Evolutionary conservation across 1,284 basidiomycete genomes (phyloP).

Genomic region (Nidula niveotomentosa): DNA sequence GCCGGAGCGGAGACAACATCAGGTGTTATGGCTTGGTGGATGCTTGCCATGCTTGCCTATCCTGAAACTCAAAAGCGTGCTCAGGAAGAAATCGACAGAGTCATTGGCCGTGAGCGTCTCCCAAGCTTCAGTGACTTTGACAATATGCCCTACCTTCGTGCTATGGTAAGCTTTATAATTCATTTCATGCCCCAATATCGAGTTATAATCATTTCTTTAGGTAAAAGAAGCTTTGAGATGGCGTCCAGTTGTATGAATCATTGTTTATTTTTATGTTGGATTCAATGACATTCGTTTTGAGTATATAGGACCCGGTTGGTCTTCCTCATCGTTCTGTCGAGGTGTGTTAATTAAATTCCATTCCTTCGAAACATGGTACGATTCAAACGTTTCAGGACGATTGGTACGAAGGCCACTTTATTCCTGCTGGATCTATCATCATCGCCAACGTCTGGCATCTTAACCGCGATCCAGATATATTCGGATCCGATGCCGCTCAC

Average conservation of each 20-base stretch:
- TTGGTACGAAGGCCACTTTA: not conserved
- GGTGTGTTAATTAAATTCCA: not conserved
- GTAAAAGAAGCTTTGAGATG: too few species aligned
- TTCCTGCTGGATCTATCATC: not conserved
- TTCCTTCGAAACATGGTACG: not conserved
- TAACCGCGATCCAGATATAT: not conserved
- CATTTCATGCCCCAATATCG: too few species aligned
- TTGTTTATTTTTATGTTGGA: too few species aligned
- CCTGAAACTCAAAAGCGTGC: not conserved
- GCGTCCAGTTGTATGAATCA: too few species aligned
- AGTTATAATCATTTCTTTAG: too few species aligned
- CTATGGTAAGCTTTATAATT: too few species aligned
- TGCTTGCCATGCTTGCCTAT: not conserved
- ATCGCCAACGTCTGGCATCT: not conserved
- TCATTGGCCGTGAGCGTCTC: not conserved
- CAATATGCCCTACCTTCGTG: too few species aligned
- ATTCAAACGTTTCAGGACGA: not conserved
- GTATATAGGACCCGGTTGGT: not conserved
- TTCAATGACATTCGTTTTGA: too few species aligned
- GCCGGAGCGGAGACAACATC: not conserved
- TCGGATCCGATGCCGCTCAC: not conserved
- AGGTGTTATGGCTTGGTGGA: not conserved
- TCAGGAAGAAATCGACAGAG: constrained; percentile 2
- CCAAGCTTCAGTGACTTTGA: constrained; percentile 1
- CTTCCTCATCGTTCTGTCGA: not conserved